Evolutionary conservation across 78 protist genomes (phyloP).

Genomic region (Bigelowiella natans): DNA sequence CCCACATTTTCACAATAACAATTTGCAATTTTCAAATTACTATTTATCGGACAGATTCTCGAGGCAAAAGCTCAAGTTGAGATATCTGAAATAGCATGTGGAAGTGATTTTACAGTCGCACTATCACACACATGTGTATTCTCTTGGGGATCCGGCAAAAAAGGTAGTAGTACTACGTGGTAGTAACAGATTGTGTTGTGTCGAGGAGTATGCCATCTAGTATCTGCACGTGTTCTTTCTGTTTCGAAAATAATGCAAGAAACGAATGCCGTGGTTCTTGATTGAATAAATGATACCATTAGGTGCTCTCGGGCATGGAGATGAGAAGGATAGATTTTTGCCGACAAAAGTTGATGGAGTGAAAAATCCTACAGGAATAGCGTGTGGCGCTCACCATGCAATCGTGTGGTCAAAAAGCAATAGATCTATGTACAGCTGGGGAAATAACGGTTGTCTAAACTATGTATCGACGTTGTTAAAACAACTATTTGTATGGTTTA

Average conservation of each 20-base stretch:
- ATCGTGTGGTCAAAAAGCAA: background rate
- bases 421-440: background rate
- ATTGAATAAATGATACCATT: background rate
- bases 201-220: too few species aligned
- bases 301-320: background rate
- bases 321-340: background rate
- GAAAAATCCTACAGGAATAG: background rate
- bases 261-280: background rate
- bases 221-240: too few species aligned
- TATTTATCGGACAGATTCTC: too few species aligned
- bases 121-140: background rate
- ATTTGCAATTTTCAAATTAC: too few species aligned
- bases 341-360: background rate
- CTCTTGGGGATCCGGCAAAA: background rate
- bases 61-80: too few species aligned
- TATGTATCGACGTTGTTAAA: too few species aligned
- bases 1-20: too few species aligned
- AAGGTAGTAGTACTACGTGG: too few species aligned
- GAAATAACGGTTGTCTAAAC: background rate
- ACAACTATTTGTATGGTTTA: too few species aligned
- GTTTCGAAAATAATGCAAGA: too few species aligned
- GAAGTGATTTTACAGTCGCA: background rate
- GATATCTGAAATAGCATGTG: background rate
- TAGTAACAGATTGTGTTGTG: too few species aligned
- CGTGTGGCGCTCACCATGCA: background rate